A percentile compares a stretch with the other conserved stretches of the same genome.
phyloP scores from a whole-genome alignment of 2,329 filamentous ascomycete genomes.

The Penicillium vulpinum region DNA sequence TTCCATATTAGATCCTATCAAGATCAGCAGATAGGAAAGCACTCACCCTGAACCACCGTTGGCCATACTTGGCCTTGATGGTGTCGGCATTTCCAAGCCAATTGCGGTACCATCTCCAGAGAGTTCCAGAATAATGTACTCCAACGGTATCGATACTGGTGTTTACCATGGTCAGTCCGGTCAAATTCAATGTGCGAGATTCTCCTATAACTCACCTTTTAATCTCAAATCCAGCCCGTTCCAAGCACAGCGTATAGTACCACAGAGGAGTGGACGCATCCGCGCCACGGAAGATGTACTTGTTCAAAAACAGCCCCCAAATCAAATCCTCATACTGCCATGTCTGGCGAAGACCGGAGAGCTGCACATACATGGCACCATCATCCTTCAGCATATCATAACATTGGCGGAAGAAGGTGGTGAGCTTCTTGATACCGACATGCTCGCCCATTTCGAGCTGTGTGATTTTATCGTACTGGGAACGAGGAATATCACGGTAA shows the following conservation, averaged over 20 bases:
- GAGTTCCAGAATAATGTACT: slow-evolving; percentile 85
- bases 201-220: slow-evolving; percentile 54
- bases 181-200: too few relatives aligned
- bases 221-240: slow-evolving; percentile 77
- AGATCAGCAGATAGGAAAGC: not conserved
- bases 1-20: slow-evolving; percentile 1
- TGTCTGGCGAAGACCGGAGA: slow-evolving; percentile 77
- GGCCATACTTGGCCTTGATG: slow-evolving; percentile 82
- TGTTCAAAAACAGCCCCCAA: slow-evolving; percentile 96
- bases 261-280: slow-evolving; percentile 85
- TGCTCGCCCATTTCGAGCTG: slow-evolving; percentile 94
- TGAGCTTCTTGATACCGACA: slow-evolving; percentile 81
- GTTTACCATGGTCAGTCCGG: too few relatives aligned
- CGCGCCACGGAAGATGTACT: slow-evolving; percentile 89
- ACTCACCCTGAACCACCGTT: slow-evolving; percentile 82
- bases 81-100: slow-evolving; percentile 85
- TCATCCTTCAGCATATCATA: slow-evolving; percentile 89
- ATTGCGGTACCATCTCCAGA: slow-evolving; percentile 94
- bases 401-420: slow-evolving; percentile 72
- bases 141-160: slow-evolving; percentile 72
- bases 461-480: slow-evolving; percentile 81
- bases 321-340: slow-evolving; percentile 94
- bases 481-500: slow-evolving; percentile 84
- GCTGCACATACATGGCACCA: slow-evolving; percentile 84
- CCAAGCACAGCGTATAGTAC: slow-evolving; percentile 72